Conservation (phyloP, 371 early-diverging fungal genomes). For the Conidiobolus incongruus region DNA sequence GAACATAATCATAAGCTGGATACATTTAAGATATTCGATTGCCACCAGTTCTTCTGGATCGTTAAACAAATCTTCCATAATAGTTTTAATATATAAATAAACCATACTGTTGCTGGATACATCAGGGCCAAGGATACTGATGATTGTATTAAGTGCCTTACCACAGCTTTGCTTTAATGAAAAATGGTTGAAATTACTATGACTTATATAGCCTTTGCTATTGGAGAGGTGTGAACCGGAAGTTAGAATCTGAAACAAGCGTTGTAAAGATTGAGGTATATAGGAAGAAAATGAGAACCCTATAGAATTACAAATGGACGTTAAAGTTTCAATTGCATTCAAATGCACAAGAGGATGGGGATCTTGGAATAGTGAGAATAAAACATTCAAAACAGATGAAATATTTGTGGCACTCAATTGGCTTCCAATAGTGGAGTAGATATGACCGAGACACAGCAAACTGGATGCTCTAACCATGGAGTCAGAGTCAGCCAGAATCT, state of each 20-base stretch:
- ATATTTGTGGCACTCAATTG: conserved; percentile 70
- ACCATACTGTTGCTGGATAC: conserved; percentile 43
- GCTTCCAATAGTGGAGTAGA: conserved; percentile 73
- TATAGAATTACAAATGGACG: conserved; percentile 66
- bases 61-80: conserved; percentile 53
- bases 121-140: conserved; percentile 84
- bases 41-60: conserved; percentile 59
- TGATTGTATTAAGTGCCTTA: conserved; percentile 61
- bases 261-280: conserved; percentile 63
- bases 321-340: conserved; percentile 80
- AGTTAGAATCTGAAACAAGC: conserved; percentile 61
- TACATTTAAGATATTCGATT: conserved; percentile 69
- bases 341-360: conserved; percentile 83
- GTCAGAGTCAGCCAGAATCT: conserved; percentile 77
- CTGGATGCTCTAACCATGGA: conserved; percentile 84
- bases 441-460: conserved; percentile 71
- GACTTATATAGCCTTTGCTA: conserved; percentile 28
- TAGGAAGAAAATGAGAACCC: conserved; percentile 77
- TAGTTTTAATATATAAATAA: conserved; percentile 47
- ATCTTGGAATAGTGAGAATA: conserved; percentile 75
- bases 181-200: conserved; percentile 20
- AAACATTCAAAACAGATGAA: conserved; percentile 67
- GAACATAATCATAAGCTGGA: conserved; percentile 76
- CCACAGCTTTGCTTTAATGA: conserved; percentile 58
- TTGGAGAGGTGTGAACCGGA: conserved; percentile 71